Conservation (phyloP, 2,329 filamentous ascomycete genomes). For the Botrytis fragariae region DNA sequence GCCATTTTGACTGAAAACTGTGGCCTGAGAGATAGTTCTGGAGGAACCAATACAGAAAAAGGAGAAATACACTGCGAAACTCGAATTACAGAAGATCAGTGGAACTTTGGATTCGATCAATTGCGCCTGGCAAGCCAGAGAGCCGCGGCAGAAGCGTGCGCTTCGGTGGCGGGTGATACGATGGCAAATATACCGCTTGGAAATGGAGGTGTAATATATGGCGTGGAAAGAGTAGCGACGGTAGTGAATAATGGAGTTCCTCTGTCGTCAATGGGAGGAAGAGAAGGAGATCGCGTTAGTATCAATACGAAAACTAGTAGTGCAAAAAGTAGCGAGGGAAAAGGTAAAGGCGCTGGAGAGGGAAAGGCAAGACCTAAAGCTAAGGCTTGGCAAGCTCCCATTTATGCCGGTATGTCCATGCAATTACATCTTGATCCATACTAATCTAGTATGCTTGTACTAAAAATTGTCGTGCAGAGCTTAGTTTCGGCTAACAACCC, state of each 20-base stretch:
- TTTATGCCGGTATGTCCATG: constrained; percentile 41
- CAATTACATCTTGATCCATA: neutral
- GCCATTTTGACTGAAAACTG: constrained; percentile 46
- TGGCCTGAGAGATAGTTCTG: constrained; percentile 22
- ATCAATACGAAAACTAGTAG: constrained; percentile 32
- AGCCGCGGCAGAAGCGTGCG: constrained; percentile 37
- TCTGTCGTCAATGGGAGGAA: constrained; percentile 13
- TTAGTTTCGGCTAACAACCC: constrained; percentile 10
- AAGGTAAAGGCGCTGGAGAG: constrained; percentile 31
- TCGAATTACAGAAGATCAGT: constrained; percentile 24
- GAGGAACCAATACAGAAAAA: neutral
- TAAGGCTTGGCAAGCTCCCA: constrained; percentile 43
- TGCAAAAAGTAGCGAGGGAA: constrained; percentile 30
- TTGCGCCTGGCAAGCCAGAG: constrained; percentile 34
- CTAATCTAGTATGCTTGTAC: neutral
- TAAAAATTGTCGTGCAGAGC: constrained; percentile 6
- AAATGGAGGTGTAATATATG: constrained; percentile 31
- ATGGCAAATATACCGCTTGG: constrained; percentile 20
- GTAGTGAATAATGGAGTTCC: constrained; percentile 20
- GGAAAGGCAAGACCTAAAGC: constrained; percentile 39
- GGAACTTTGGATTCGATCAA: constrained; percentile 34
- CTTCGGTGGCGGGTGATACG: constrained; percentile 27
- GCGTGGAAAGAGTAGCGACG: constrained; percentile 28
- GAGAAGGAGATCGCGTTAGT: constrained; percentile 27
- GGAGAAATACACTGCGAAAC: constrained; percentile 33